Base-by-base conservation (phyloP, 2,329 filamentous ascomycete species). In the Neopestalotiopsis clavispora region DNA sequence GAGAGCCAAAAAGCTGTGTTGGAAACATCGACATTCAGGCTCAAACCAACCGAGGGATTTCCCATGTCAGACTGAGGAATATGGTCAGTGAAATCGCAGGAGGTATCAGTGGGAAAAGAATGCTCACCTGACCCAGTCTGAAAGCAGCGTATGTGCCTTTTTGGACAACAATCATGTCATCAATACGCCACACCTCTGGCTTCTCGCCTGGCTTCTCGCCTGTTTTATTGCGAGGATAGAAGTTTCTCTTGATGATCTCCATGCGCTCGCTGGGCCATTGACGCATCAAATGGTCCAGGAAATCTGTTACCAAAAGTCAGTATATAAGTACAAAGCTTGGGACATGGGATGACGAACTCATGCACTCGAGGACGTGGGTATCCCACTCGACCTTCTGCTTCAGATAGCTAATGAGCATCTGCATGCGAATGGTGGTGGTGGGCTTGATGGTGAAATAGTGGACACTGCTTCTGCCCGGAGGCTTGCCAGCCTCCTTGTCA, bases 131-230 rank as follows among this genome's bases (percentile, higher is more conserved):
- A 61, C 91, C 92, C 28, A 95, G 87, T 57, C 94, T 90, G 65
- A 98, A 90, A 0, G 95, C 94, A 10, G 94, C 90, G 75, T 97
- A 98, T 4, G 94, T 91, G 38, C 96, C 96, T 78, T 97, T 97
- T 83, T 94, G 91, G 0, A 94, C 94, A 75, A 94, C 90, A 2
- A 96, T 84, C 68, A 85, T 89, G 28, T 86, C 82, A 42, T 90
- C 87, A n/a, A 97, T 86, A 3, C 85, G 80, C 6, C 78, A 80
- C 0, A 83, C 80, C 28, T 85, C 76, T 28, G 23, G 23, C 23
- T 28, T 28, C 23, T 28, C 23, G 23, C 23, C 23, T 28, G 23
- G 23, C 23, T 28, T 28, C 23, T 28, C 23, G 23, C 23, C 23
- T 28, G 23, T 28, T 1, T 86, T 86, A 1, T 82, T 73, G 1